phyloP scores from a whole-genome alignment of 768 basidiomycete genomes.

The Xerocomus potaroensis region DNA sequence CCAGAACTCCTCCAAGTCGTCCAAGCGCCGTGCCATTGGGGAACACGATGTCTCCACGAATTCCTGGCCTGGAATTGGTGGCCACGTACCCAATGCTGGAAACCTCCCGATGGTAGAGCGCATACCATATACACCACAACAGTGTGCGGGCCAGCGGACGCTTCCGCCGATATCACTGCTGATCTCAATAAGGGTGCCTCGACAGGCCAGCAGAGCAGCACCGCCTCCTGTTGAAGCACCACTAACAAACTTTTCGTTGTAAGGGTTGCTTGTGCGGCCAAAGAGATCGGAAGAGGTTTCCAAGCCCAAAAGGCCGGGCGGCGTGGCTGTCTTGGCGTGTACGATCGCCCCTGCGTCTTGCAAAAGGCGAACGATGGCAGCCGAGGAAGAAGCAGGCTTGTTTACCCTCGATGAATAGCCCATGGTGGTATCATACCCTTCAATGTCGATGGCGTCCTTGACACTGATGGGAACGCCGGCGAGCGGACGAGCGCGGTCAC shows the following conservation, averaged over 20 bases:
- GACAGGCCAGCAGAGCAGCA: constrained; percentile 42
- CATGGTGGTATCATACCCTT: constrained; percentile 44
- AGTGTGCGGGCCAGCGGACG: constrained; percentile 45
- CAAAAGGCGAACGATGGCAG: constrained; percentile 38
- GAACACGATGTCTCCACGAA: constrained; percentile 34
- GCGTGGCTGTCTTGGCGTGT: constrained; percentile 41
- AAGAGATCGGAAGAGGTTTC: constrained; percentile 43
- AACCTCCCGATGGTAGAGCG: constrained; percentile 38
- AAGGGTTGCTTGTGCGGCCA: constrained; percentile 46
- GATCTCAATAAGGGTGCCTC: constrained; percentile 43
- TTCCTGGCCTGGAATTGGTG: constrained; percentile 37
- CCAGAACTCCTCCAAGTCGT: constrained; percentile 43
- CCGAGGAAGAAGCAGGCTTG: constrained; percentile 32
- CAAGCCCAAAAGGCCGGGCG: constrained; percentile 38
- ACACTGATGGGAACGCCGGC: constrained; percentile 47
- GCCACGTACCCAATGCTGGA: constrained; percentile 29
- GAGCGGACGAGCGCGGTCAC: constrained; percentile 23
- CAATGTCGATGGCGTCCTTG: constrained; percentile 45
- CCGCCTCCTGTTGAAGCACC: constrained; percentile 54
- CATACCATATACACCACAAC: constrained; percentile 44
- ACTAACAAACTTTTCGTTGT: constrained; percentile 36
- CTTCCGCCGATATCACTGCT: constrained; percentile 50
- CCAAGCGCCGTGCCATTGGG: constrained; percentile 40
- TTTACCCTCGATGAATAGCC: constrained; percentile 39
- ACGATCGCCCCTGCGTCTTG: constrained; percentile 40